Conservation (phyloP, 306 rosid genomes). For the Acacia melanoxylon region DNA sequence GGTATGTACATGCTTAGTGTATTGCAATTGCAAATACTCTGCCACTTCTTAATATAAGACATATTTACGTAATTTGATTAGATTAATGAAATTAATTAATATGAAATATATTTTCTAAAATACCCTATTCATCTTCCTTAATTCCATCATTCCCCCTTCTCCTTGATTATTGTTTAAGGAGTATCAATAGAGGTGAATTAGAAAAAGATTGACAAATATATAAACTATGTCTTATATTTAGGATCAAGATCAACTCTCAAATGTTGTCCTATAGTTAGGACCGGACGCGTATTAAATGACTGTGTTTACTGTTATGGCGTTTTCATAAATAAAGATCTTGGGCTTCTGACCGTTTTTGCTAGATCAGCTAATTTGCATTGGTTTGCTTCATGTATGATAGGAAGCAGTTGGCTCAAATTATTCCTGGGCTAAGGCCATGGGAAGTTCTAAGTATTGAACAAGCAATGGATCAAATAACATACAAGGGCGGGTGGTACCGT, state of each 20-base stretch:
- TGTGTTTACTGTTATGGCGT: constrained; percentile 7
- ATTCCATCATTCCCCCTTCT: no score
- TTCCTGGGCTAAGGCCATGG: constrained; percentile 97
- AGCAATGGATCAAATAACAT: constrained; percentile 86
- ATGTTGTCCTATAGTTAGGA: no score
- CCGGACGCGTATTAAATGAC: not conserved
- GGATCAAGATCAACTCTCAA: no score
- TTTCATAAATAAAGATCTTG: not conserved
- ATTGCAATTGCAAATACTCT: not conserved
- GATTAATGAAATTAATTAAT: no score
- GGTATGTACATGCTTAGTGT: constrained; percentile 49
- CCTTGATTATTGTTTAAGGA: no score
- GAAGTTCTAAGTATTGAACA: constrained; percentile 93
- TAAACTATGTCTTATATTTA: no score
- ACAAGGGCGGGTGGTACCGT: constrained; percentile 76
- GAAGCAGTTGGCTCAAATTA: constrained; percentile 52
- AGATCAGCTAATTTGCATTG: constrained; percentile 8
- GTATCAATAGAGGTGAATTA: no score
- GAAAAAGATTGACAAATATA: no score
- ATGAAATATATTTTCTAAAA: no score
- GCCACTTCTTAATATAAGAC: no score
- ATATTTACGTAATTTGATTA: no score
- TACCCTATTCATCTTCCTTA: no score
- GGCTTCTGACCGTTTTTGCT: not conserved
- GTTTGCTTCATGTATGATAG: constrained; percentile 45